Base-by-base conservation (phyloP, 768 basidiomycete species). In the Tulasnella sp. region DNA sequence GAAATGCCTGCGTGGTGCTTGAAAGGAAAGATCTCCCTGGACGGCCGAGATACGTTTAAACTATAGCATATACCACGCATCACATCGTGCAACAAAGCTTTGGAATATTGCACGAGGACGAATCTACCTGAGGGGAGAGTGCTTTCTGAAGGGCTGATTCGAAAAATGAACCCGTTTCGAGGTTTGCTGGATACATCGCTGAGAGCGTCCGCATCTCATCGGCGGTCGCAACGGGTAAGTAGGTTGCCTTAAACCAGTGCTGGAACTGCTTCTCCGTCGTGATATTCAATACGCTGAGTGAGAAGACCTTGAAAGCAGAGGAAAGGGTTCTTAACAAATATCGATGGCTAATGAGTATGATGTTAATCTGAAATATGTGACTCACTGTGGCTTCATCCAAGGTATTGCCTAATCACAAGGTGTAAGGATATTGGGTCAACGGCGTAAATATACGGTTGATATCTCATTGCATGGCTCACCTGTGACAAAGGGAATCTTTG, bases 401-500 rank as follows among this genome's bases (percentile, higher is more conserved):
- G 24, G 52, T 58, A 38, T 67, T 26, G 58, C 66, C 66, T 32
- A 51, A 30, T 32, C 7, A 38, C n/a, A n/a, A n/a, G n/a, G n/a
- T n/a, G n/a, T n/a, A n/a, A n/a, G n/a, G n/a, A n/a, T n/a, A n/a
- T n/a, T n/a, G n/a, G n/a, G n/a, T n/a, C n/a, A n/a, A n/a, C n/a
- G n/a, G n/a, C n/a, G n/a, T n/a, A n/a, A n/a, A n/a, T n/a, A n/a
- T n/a, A n/a, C 15, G 34, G 34, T 38, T 15, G 5, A 38, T 38
- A 38, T 7, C 34, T 5, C 34, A 15, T 15, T 38, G 34, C 5
- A 38, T 5, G 27, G 27, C 47, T 29, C n/a, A 48, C 47, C 47
- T 5, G 47, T 7, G n/a, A 67, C 44, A 52, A 63, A 59, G 7
- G 65, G 64, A 8, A 65, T 29, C n/a, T 70, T 60, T 15, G 71